Percentiles rank a stretch among this genome's conserved stretches.
Conservation (phyloP, 805 yeast genomes). For the Hanseniaspora clermontiae region DNA sequence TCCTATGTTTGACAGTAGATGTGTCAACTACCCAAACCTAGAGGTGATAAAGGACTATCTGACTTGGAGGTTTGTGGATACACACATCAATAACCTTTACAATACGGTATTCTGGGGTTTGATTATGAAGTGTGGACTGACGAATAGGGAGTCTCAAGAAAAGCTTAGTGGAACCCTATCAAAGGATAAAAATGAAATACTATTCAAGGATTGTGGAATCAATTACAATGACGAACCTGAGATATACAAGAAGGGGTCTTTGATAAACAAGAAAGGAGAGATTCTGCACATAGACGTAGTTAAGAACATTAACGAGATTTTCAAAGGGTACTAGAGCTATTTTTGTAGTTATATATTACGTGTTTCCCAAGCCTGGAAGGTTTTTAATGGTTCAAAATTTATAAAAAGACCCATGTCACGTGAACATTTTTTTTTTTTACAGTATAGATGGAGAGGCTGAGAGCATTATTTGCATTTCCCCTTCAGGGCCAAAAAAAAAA, state of each 20-base stretch:
- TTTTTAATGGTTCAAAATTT: too few relatives aligned
- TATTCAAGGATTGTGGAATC: slow-evolving; percentile 63
- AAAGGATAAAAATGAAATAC: slow-evolving; percentile 76
- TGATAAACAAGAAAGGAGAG: slow-evolving; percentile 43
- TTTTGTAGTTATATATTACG: neutral
- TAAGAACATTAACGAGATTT: slow-evolving; percentile 29
- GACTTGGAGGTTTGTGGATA: slow-evolving; percentile 92
- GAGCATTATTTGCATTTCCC: too few relatives aligned
- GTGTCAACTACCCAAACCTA: slow-evolving; percentile 66
- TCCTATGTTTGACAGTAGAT: slow-evolving; percentile 87
- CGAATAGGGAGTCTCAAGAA: slow-evolving; percentile 72
- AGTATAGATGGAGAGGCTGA: too few relatives aligned
- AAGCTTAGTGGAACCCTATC: slow-evolving; percentile 64
- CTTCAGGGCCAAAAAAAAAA: neutral
- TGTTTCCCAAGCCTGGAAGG: too few relatives aligned
- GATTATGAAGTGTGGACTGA: slow-evolving; percentile 53
- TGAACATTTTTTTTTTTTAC: neutral
- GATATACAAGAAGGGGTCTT: slow-evolving; percentile 67
- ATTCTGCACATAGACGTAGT: slow-evolving; percentile 32
- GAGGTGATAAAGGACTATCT: slow-evolving; percentile 62
- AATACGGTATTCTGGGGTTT: slow-evolving; percentile 88
- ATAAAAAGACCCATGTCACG: too few relatives aligned
- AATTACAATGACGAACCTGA: slow-evolving; percentile 88
- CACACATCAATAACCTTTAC: slow-evolving; percentile 87
- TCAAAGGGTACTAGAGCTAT: slow-evolving; percentile 22